Evolutionary conservation across 371 early-diverging fungal genomes (phyloP).

Genomic region (Circinella umbellata): DNA sequence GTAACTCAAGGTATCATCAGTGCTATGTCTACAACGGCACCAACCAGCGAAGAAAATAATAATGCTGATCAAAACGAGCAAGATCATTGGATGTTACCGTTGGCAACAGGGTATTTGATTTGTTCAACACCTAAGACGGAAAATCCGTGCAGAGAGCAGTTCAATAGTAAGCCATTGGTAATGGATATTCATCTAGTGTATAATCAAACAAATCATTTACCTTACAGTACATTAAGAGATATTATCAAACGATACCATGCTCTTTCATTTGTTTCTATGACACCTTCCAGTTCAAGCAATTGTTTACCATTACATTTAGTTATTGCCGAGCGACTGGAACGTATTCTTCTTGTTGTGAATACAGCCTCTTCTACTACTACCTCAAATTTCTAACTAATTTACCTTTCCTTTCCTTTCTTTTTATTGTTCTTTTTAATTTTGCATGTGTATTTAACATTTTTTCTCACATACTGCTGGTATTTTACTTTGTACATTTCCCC

Average conservation of each 20-base stretch:
- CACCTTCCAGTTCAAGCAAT: slow-evolving; percentile 53
- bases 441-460: too few relatives aligned
- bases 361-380: background rate
- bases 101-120: slow-evolving; percentile 65
- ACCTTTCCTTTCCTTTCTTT: background rate
- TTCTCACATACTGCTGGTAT: too few relatives aligned
- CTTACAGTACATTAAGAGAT: slow-evolving; percentile 53
- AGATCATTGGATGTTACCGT: slow-evolving; percentile 59
- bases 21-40: slow-evolving; percentile 1
- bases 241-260: slow-evolving; percentile 65
- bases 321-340: slow-evolving; percentile 55
- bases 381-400: too few relatives aligned
- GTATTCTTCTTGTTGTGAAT: slow-evolving; percentile 39
- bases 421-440: background rate
- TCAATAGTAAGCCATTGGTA: slow-evolving; percentile 43
- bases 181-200: slow-evolving; percentile 54
- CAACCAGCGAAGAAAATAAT: background rate
- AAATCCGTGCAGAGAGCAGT: slow-evolving; percentile 31
- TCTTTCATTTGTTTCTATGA: slow-evolving; percentile 54
- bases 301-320: slow-evolving; percentile 60
- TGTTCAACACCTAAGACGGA: slow-evolving; percentile 4
- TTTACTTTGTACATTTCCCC: too few relatives aligned
- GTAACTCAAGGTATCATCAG: slow-evolving; percentile 29
- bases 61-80: too few relatives aligned
- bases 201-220: slow-evolving; percentile 49